A percentile compares a stretch with the other conserved stretches of the same genome.
phyloP scores from a whole-genome alignment of 108 stramenopile species.

The Pseudonitzschia multiseries region DNA sequence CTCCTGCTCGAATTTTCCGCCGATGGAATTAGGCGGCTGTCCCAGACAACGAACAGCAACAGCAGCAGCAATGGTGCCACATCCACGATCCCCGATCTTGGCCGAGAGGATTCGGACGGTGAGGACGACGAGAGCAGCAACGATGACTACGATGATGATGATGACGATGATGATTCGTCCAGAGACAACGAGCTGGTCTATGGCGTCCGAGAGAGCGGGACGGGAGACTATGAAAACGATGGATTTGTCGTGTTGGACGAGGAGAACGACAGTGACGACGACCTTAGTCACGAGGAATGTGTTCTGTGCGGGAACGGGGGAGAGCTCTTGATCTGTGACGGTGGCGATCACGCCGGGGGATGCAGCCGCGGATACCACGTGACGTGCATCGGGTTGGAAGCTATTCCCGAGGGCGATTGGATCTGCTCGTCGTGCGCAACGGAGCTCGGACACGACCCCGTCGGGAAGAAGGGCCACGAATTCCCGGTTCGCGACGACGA shows the following conservation, averaged over 20 bases:
- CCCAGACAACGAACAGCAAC: neutral
- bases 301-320: constrained; percentile 50
- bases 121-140: constrained; percentile 11
- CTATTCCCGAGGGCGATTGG: constrained; percentile 67
- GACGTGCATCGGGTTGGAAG: constrained; percentile 37
- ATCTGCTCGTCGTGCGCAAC: constrained; percentile 61
- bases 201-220: constrained; percentile 17
- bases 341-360: constrained; percentile 44
- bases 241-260: constrained; percentile 47
- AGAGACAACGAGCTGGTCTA: constrained; percentile 4
- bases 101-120: neutral
- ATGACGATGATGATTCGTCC: constrained; percentile 1
- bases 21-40: neutral
- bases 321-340: constrained; percentile 70
- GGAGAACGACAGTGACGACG: constrained; percentile 15
- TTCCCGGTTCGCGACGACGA: neutral
- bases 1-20: neutral
- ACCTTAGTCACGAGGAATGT: constrained; percentile 36
- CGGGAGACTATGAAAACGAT: constrained; percentile 58
- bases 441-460: constrained; percentile 21
- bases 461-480: constrained; percentile 50
- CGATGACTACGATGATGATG: neutral
- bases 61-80: too few species aligned
- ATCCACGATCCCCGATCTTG: neutral
- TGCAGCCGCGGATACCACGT: constrained; percentile 57